Evolutionary conservation across 2,329 filamentous ascomycete species (phyloP), one percentile per base, ranked within the genome.

Genomic region (Didymella exigua): DNA sequence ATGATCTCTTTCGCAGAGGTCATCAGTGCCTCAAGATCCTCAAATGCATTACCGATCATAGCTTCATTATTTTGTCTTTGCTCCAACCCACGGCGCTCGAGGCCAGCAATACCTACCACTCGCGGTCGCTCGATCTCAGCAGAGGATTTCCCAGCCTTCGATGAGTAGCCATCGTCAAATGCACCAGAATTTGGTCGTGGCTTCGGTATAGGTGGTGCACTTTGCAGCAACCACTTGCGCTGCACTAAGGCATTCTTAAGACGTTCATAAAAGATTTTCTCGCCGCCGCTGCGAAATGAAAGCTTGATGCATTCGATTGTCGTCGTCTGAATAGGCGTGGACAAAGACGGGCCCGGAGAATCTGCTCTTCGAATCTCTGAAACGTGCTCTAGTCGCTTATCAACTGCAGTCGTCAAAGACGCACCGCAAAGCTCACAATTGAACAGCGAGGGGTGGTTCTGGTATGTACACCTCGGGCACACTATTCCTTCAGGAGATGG

Each of bases 1-100:
- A 98, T 89, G 43, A 99, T 91, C 71, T 99, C 91, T 72, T 98
- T 97, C 5, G 95, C 95, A 3, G 93, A 97, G 3, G 93, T 91
- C 93, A 98, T 99, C 31, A 99, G 81, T 3, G 95, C 93, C 72
- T 98, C 93, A 0, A 99, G 84, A 69, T 99, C 95, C 72, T 97
- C 93, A 68, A 99, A 99, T 0, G 95, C 93, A 61, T 86, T 92
- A 23, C 93, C 93, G 61, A 99, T 96, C 44, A 97, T 88, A 9
- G 91, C 78, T 74, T 97, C 92, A 66, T 97, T 98, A 74, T 96
- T 96, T 77, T 91, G 93, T 53, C 91, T 89, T 69, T 92, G 85
- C 65, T 93, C 90, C 5, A 93, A 77, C 0, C 91, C 90, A 58
- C 92, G 86, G 67, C 91, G 88, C 73, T 99, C 95, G 2, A 99